A percentile compares a stretch with the other conserved stretches of the same genome.
Conservation (phyloP, 2,329 filamentous ascomycete species). For the Exophiala sideris region DNA sequence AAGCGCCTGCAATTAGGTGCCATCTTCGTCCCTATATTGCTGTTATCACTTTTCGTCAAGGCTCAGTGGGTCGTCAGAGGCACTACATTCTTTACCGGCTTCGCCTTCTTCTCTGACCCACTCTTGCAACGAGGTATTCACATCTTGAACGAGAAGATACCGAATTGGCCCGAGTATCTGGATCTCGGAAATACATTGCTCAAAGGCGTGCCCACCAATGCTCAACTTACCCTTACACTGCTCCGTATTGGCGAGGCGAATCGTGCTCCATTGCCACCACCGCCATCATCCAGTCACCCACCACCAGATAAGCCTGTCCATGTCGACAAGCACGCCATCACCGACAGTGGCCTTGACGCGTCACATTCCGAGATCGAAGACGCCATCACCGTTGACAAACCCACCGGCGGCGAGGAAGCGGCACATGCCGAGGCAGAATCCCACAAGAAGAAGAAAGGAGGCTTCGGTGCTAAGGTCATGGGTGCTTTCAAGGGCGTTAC, state of each 20-base stretch:
- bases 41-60: slow-evolving; percentile 53
- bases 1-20: slow-evolving; percentile 56
- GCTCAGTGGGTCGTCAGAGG: slow-evolving; percentile 64
- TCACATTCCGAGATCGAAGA: slow-evolving; percentile 63
- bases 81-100: slow-evolving; percentile 64
- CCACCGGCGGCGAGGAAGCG: slow-evolving; percentile 38
- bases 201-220: slow-evolving; percentile 80
- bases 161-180: slow-evolving; percentile 71
- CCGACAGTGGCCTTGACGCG: slow-evolving; percentile 59
- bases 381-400: slow-evolving; percentile 56
- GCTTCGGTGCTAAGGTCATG: slow-evolving; percentile 56
- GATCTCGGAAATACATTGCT: slow-evolving; percentile 70
- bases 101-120: slow-evolving; percentile 77
- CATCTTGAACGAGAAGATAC: slow-evolving; percentile 51
- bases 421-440: slow-evolving; percentile 28
- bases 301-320: slow-evolving; percentile 52
- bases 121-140: slow-evolving; percentile 59
- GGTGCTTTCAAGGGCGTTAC: slow-evolving; percentile 66
- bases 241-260: slow-evolving; percentile 79
- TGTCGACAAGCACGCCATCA: slow-evolving; percentile 51
- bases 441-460: slow-evolving; percentile 38
- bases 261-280: slow-evolving; percentile 70
- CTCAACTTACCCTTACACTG: slow-evolving; percentile 75
- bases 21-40: slow-evolving; percentile 51
- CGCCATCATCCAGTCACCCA: slow-evolving; percentile 44